Conservation (phyloP, 2,329 filamentous ascomycete species). For the Aschersonia sp. region DNA sequence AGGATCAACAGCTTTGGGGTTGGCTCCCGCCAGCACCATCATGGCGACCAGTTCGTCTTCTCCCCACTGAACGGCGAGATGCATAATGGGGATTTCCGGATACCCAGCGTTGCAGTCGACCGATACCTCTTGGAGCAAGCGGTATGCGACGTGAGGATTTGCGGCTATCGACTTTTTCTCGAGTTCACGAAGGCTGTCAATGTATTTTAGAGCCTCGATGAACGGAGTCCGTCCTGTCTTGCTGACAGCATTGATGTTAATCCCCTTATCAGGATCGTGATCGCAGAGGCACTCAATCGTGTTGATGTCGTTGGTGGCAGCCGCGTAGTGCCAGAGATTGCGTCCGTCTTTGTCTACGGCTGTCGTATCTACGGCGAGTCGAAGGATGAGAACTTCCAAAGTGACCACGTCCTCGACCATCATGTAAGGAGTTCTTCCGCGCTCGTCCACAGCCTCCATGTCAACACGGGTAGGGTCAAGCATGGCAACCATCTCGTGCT, state of each 20-base stretch:
- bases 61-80: slow-evolving; percentile 13
- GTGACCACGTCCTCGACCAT: slow-evolving; percentile 12
- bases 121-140: slow-evolving; percentile 7
- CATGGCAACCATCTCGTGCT: slow-evolving; percentile 12
- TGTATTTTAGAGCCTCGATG: slow-evolving; percentile 12
- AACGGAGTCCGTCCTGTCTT: slow-evolving; percentile 15
- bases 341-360: slow-evolving; percentile 15
- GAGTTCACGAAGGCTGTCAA: too few species aligned
- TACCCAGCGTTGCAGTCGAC: slow-evolving; percentile 5
- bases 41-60: slow-evolving; percentile 8
- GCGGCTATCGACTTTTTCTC: background rate
- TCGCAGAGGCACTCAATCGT: slow-evolving; percentile 16
- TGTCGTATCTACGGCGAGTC: slow-evolving; percentile 13
- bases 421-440: slow-evolving; percentile 21
- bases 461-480: slow-evolving; percentile 14
- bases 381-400: slow-evolving; percentile 12
- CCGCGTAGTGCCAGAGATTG: slow-evolving; percentile 23
- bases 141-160: slow-evolving; percentile 5
- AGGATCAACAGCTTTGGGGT: slow-evolving; percentile 5
- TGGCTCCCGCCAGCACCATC: slow-evolving; percentile 8
- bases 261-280: slow-evolving; percentile 12
- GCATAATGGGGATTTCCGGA: slow-evolving; percentile 2
- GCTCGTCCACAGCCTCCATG: slow-evolving; percentile 12
- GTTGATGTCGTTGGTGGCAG: slow-evolving; percentile 15
- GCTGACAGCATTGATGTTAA: slow-evolving; percentile 12